Base-by-base conservation (phyloP, 441 rosid genomes). In the Manihot esculenta region DNA sequence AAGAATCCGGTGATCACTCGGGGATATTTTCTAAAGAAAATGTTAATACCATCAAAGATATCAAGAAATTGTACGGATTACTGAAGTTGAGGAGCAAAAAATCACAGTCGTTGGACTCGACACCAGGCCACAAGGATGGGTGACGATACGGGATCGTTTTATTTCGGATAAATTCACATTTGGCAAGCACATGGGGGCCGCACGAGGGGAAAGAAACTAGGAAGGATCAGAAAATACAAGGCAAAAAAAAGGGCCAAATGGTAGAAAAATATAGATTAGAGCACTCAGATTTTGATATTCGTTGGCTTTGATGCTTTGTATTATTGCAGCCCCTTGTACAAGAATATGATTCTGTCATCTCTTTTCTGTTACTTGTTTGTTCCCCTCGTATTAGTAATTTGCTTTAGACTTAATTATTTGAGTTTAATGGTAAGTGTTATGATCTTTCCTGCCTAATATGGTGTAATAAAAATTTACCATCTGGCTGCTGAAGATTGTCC, bases 51-150 rank as follows among this genome's bases (percentile, higher is more conserved):
- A 82, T 85, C 15, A 90, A 86, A 74, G 97, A 94, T 68, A 66
- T 90, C 3, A 86, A 77, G 72, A 94, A 87, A 76, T 49, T 90
- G 66, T 91, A 87, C 71, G 94, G 97, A 24, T 68, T 92, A 65
- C 78, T 88, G 81, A 81, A 83, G 71, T 63, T 84, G 51, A 92
- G 79, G 75, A 85, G 92, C 59, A 74, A 79, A 42, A 84, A 78
- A 77, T 75, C 86, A 27, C 79, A 59, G 45, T 73, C 93, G 77
- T 80, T 72, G 0, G 88, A 87, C 68, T 60, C 44, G 71, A 67
- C 74, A 20, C 21, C 66, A 17, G 81, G 27, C 21, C 71, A 58
- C 5, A 80, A 63, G 58, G 75, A 50, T 17, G 76, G 71, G 54
- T 85, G 77, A 74, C 21, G 69, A 26, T 60, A 4, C 30, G 72